Evolutionary conservation across 2,329 filamentous ascomycete species (phyloP).

Genomic region (Ophiostoma montium): DNA sequence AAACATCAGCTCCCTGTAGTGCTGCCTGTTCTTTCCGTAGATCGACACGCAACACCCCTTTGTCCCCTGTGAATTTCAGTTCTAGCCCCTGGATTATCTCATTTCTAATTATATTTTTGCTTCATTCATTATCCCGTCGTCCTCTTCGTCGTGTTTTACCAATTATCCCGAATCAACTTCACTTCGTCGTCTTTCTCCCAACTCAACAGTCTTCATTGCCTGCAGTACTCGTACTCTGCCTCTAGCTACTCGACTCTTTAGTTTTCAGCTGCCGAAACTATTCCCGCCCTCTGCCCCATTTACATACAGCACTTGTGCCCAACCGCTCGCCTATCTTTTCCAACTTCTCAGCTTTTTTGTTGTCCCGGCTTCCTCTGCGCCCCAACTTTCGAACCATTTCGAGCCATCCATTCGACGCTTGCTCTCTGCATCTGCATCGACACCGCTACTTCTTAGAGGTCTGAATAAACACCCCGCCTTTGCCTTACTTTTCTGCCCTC

Average conservation of each 20-base stretch:
- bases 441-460: constrained; percentile 8
- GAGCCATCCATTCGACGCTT: constrained; percentile 2
- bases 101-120: not conserved
- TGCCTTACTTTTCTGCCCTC: not conserved
- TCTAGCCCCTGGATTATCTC: constrained; percentile 1
- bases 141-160: not conserved
- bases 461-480: constrained; percentile 1
- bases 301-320: too few relatives aligned
- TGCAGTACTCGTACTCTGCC: not conserved
- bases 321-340: not conserved
- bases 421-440: constrained; percentile 6
- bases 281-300: not conserved
- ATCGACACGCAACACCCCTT: constrained; percentile 4
- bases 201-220: not conserved
- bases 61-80: not conserved
- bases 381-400: not conserved
- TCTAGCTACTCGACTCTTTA: not conserved
- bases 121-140: not conserved
- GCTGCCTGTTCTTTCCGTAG: not conserved
- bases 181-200: not conserved
- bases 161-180: not conserved
- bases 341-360: not conserved
- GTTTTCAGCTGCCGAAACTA: not conserved
- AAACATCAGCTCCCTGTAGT: not conserved
- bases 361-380: not conserved